These are phyloP conservation scores for Yamadazyma diospyri DNA, from an alignment of 1,139 yeast genomes.

Conservation along the genomic window DNA sequence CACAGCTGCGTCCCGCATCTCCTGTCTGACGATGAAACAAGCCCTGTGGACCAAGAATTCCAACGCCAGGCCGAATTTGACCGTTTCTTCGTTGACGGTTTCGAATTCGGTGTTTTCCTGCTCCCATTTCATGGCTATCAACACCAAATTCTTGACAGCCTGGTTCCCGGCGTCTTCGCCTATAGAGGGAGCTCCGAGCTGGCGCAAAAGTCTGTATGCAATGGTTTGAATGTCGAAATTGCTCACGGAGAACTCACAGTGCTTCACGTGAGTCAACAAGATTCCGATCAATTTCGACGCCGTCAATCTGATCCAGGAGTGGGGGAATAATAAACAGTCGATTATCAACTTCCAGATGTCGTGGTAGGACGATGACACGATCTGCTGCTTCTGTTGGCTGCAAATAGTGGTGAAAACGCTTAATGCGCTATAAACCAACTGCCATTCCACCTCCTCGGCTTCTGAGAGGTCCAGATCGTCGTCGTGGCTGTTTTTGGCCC, in stretches of 20 bases:
- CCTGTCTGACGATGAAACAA: conserved; percentile 64
- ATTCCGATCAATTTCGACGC: conserved; percentile 61
- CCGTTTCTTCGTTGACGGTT: conserved; percentile 17
- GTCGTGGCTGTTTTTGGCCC: conserved; percentile 24
- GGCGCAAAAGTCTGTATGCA: conserved; percentile 68
- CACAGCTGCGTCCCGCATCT: conserved; percentile 45
- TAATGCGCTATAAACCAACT: conserved; percentile 65
- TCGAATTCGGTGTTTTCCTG: conserved; percentile 36
- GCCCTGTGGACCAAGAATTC: conserved; percentile 63
- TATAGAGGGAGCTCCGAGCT: conserved; percentile 74
- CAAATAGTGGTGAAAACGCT: conserved; percentile 49
- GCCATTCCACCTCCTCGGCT: conserved; percentile 65
- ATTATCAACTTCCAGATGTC: conserved; percentile 52
- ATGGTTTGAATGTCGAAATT: conserved; percentile 55
- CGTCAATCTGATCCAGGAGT: conserved; percentile 82
- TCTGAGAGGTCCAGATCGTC: conserved; percentile 26
- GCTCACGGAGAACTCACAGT: conserved; percentile 28
- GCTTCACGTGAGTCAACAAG: conserved; percentile 41
- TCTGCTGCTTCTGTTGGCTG: conserved; percentile 24
- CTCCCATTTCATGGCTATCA: conserved; percentile 64
- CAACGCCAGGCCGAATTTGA: conserved; percentile 40
- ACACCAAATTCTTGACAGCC: conserved; percentile 63
- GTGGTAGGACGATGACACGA: conserved; percentile 28
- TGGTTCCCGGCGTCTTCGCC: conserved; percentile 64
- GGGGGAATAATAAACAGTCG: conserved; percentile 72